Evolutionary conservation across 2,329 filamentous ascomycete genomes (phyloP).

Genomic region (Calonectria hongkongensis): DNA sequence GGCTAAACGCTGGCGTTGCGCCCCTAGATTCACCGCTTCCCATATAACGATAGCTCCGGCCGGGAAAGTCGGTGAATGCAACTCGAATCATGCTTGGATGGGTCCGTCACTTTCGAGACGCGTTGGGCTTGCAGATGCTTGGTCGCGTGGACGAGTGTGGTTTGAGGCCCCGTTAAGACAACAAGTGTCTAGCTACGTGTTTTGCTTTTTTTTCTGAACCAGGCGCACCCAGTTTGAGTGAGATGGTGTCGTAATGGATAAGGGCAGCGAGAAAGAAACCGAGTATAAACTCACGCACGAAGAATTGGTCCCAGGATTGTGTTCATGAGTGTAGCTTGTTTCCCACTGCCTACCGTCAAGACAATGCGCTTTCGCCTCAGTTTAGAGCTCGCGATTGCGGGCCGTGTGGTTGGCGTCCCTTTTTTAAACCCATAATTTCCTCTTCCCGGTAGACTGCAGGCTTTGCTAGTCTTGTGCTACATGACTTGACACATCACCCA

Average conservation of each 20-base stretch:
- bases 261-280: background rate
- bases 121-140: slow-evolving; percentile 38
- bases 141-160: slow-evolving; percentile 39
- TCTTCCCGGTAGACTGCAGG: slow-evolving; percentile 25
- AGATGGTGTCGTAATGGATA: background rate
- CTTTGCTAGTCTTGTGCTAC: slow-evolving; percentile 35
- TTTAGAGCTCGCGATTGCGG: slow-evolving; percentile 29
- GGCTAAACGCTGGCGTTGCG: slow-evolving; percentile 26
- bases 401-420: slow-evolving; percentile 30
- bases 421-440: slow-evolving; percentile 27
- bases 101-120: slow-evolving; percentile 38
- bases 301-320: background rate
- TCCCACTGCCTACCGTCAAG: background rate
- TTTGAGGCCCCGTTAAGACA: slow-evolving; percentile 26
- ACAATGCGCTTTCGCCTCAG: slow-evolving; percentile 10
- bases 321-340: background rate
- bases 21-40: slow-evolving; percentile 44
- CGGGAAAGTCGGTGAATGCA: slow-evolving; percentile 50
- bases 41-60: slow-evolving; percentile 26
- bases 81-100: slow-evolving; percentile 40
- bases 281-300: background rate
- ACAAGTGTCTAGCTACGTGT: slow-evolving; percentile 20
- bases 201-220: background rate
- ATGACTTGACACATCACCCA: slow-evolving; percentile 37
- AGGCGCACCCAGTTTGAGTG: background rate